Conservation (phyloP, 148 eudicot species). For the Cornus suecica region DNA sequence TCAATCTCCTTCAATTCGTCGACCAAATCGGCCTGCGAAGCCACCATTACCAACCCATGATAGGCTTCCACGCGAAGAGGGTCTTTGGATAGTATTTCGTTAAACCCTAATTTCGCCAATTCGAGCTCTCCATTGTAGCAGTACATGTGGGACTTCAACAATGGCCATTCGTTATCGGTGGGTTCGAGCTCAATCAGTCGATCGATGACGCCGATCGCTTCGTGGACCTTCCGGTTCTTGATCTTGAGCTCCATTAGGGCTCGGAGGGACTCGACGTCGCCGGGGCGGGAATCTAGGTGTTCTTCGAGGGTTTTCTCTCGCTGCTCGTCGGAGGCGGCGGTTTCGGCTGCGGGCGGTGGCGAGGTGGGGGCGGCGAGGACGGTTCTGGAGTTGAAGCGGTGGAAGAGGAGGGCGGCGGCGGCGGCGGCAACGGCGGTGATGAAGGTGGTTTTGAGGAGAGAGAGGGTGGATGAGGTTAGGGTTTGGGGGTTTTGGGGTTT, state of each 20-base stretch:
- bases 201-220: constrained; percentile 51
- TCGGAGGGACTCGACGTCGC: constrained; percentile 38
- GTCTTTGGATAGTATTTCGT: constrained; percentile 48
- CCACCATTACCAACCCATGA: constrained; percentile 75
- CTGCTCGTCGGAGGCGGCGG: constrained; percentile 30
- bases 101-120: constrained; percentile 54
- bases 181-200: constrained; percentile 60
- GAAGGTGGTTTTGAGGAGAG: constrained; percentile 45
- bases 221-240: constrained; percentile 42
- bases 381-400: constrained; percentile 31
- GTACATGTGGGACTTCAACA: constrained; percentile 62
- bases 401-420: constrained; percentile 51
- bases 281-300: constrained; percentile 27
- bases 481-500: constrained; percentile 5
- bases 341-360: constrained; percentile 7
- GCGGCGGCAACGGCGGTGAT: constrained; percentile 47
- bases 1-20: constrained; percentile 37
- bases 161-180: constrained; percentile 54
- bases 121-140: constrained; percentile 45
- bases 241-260: constrained; percentile 56
- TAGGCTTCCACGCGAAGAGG: constrained; percentile 70
- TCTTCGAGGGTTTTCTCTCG: constrained; percentile 40
- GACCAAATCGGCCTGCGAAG: constrained; percentile 38
- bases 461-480: constrained; percentile 17
- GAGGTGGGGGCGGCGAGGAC: constrained; percentile 29